Conservation (phyloP, 345 rosid genomes). For the Pseudoturritis turrita region DNA sequence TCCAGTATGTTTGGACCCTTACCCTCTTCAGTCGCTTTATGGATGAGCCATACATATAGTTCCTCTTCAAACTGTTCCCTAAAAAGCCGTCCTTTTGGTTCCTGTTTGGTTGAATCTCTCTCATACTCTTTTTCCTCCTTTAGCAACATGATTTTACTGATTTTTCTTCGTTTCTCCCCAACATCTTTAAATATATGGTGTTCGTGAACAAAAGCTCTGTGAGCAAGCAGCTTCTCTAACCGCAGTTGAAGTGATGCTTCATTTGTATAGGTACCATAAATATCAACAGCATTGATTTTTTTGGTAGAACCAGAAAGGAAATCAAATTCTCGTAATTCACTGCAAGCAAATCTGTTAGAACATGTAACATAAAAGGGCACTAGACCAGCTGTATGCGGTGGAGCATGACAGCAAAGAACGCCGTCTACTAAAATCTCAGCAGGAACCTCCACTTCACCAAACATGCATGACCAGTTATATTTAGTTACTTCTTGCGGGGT, state of each 20-base stretch:
- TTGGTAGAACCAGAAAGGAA: constrained; percentile 47
- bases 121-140: constrained; percentile 68
- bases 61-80: constrained; percentile 56
- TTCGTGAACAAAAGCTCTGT: constrained; percentile 28
- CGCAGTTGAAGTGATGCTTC: constrained; percentile 48
- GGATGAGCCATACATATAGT: constrained; percentile 73
- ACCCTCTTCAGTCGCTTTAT: constrained; percentile 64
- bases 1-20: constrained; percentile 69
- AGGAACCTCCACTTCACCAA: constrained; percentile 95
- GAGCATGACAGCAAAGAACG: constrained; percentile 69
- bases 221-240: constrained; percentile 54
- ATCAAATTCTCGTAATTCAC: constrained; percentile 92
- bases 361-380: constrained; percentile 91
- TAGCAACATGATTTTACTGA: constrained; percentile 51
- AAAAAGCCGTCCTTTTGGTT: constrained; percentile 34
- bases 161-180: constrained; percentile 42
- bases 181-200: constrained; percentile 39
- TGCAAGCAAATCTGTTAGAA: constrained; percentile 88
- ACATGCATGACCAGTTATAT: constrained; percentile 91
- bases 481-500: constrained; percentile 50
- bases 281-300: constrained; percentile 38
- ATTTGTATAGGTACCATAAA: constrained; percentile 34
- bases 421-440: constrained; percentile 71
- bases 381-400: constrained; percentile 57
- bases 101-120: constrained; percentile 31